Percentiles rank a stretch among this genome's conserved stretches.
Evolutionary conservation across 2,329 filamentous ascomycete species (phyloP).

Genomic region (Fusarium kyushuense): DNA sequence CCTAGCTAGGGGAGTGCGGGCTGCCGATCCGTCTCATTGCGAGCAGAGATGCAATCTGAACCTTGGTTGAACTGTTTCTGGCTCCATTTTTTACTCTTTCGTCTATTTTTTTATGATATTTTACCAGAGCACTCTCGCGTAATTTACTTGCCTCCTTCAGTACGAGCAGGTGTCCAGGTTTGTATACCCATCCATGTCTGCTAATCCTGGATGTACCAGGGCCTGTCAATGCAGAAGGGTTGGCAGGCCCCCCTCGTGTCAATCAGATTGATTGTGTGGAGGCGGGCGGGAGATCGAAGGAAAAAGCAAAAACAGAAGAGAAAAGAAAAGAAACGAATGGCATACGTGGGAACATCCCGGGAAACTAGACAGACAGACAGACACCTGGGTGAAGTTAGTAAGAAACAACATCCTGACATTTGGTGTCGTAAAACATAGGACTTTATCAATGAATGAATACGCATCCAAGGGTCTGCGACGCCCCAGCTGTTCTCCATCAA

Average conservation of each 20-base stretch:
- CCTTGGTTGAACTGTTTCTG: constrained; percentile 16
- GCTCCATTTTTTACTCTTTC: constrained; percentile 6
- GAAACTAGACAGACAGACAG: constrained; percentile 11
- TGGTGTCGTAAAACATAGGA: not conserved
- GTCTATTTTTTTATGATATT: not conserved
- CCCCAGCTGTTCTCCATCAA: not conserved
- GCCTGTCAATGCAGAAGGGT: constrained; percentile 19
- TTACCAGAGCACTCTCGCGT: constrained; percentile 8
- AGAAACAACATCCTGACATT: not conserved
- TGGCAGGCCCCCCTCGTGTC: constrained; percentile 30
- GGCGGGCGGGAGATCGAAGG: constrained; percentile 45
- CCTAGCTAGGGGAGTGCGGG: constrained; percentile 29
- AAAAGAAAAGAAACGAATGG: constrained; percentile 35
- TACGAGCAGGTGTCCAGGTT: constrained; percentile 4
- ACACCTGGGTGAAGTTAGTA: constrained; percentile 26
- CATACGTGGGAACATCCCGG: constrained; percentile 7
- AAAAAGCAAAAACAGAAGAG: constrained; percentile 37
- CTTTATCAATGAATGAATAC: not conserved
- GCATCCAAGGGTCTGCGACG: not conserved
- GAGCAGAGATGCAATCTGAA: constrained; percentile 27
- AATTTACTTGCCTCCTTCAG: constrained; percentile 9
- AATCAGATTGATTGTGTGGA: constrained; percentile 34
- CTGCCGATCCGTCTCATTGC: constrained; percentile 39
- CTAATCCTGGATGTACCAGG: constrained; percentile 21
- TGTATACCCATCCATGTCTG: constrained; percentile 6